Base-by-base conservation (phyloP, 495 filamentous ascomycete genomes). In the Penicillium arizonense region DNA sequence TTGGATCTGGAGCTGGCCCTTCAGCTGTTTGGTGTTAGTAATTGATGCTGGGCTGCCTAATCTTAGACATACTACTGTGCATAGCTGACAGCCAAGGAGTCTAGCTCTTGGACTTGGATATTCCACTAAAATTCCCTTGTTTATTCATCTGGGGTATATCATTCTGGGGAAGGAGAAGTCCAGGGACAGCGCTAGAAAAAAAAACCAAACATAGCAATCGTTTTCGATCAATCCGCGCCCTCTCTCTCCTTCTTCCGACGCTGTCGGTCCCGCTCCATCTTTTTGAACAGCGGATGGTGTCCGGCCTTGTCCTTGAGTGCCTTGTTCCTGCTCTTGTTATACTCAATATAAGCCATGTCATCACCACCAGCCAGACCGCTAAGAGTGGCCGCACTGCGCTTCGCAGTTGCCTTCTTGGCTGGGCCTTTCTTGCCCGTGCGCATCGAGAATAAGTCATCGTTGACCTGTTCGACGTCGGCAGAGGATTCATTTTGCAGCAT, bases 291-390 rank as follows among this genome's bases (percentile, higher is more conserved):
- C 4, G 78, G 71, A 60, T 84, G 85, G 56, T 81, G 77, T 7
- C 58, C 65, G 13, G 48, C 62, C 55, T 90, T 89, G 44, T 85
- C 85, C 75, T 89, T 92, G 63, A 92, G 81, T 64, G 95, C 85
- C 71, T 89, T 91, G 61, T 90, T 90, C 55, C 75, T 75, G 62
- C 82, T 87, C 76, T 78, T 85, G 59, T 87, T 87, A 63, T 86
- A 86, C 71, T 98, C 95, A 47, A 92, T 86, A 65, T 97, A 97
- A 24, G 92, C 92, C 93, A 97, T 97, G 60, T 94, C 90, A 65
- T 95, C 88, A 0, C 91, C 94, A 37, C 94, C 94, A 24, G 85
- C 87, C 46, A 97, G 75, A 50, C 93, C 92, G 44, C 85, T 86
- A 43, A 98, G 78, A 36, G 82, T 92, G 14, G 90, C 93, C 8